These are phyloP conservation scores for Phytopythium ostracodes DNA, from an alignment of 352 stramenopile species.

Conservation along the genomic window DNA sequence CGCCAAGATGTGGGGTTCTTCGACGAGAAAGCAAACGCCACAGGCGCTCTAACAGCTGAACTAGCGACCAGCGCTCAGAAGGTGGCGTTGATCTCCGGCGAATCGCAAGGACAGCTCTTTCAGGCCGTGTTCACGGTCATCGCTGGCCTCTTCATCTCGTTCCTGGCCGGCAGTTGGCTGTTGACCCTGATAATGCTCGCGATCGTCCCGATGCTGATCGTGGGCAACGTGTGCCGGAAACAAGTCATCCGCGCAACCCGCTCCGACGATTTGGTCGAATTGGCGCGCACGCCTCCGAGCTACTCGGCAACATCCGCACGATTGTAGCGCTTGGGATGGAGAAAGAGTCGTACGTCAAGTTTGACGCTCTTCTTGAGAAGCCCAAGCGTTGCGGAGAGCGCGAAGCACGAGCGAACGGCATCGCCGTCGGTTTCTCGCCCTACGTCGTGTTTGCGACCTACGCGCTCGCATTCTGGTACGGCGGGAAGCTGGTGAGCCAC, in stretches of 20 bases:
- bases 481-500: conserved; percentile 38
- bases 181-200: conserved; percentile 64
- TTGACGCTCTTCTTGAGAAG: conserved; percentile 18
- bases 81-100: conserved; percentile 39
- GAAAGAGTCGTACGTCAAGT: conserved; percentile 16
- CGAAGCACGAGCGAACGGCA: conserved; percentile 36
- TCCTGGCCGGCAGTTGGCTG: conserved; percentile 60
- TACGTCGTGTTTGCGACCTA: conserved; percentile 50
- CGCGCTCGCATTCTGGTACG: conserved; percentile 63
- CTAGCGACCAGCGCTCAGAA: conserved; percentile 29
- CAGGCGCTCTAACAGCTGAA: conserved; percentile 46
- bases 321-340: conserved; percentile 39
- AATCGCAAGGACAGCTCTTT: conserved; percentile 38
- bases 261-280: conserved; percentile 23
- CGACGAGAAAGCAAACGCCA: conserved; percentile 58
- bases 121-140: conserved; percentile 50
- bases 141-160: conserved; percentile 53
- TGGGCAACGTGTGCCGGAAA: too few relatives aligned
- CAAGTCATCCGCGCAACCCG: too few relatives aligned
- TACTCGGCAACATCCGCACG: conserved; percentile 45
- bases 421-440: conserved; percentile 69
- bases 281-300: conserved; percentile 43
- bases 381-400: conserved; percentile 22
- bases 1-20: conserved; percentile 61
- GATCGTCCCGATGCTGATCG: conserved; percentile 55